Conservation (phyloP, 768 basidiomycete species). For the Gloeophyllum trabeum region DNA sequence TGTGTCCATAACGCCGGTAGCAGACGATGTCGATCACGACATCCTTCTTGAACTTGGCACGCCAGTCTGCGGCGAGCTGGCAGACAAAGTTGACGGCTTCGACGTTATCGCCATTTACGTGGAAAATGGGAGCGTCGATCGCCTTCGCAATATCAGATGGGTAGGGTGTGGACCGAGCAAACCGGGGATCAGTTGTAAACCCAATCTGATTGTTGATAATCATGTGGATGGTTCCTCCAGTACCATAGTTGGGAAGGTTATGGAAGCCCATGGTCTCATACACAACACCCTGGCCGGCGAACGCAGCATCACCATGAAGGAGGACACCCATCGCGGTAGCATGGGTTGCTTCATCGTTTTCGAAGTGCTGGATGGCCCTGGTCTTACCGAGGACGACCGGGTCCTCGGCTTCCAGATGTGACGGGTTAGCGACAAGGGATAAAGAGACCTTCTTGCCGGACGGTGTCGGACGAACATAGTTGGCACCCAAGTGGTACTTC, state of each 20-base stretch:
- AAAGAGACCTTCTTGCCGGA: slow-evolving; percentile 96
- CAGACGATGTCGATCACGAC: slow-evolving; percentile 98
- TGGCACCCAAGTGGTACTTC: slow-evolving; percentile 98
- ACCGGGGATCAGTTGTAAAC: slow-evolving; percentile 97
- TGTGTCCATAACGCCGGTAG: slow-evolving; percentile 98
- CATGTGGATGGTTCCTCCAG: slow-evolving; percentile 95
- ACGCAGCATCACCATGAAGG: slow-evolving; percentile 96
- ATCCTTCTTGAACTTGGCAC: slow-evolving; percentile 97
- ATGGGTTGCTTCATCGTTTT: slow-evolving; percentile 72
- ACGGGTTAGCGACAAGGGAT: slow-evolving; percentile 97
- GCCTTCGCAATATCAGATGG: slow-evolving; percentile 97
- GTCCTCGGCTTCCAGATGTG: slow-evolving; percentile 94
- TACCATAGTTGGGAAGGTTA: slow-evolving; percentile 90
- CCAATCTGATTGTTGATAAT: slow-evolving; percentile 99
- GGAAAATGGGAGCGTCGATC: slow-evolving; percentile 98
- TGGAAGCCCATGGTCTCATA: slow-evolving; percentile 99
- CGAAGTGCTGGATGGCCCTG: slow-evolving; percentile 92
- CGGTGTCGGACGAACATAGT: slow-evolving; percentile 96
- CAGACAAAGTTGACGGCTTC: slow-evolving; percentile 99
- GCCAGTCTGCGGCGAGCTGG: slow-evolving; percentile 95
- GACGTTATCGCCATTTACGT: slow-evolving; percentile 97
- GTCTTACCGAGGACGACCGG: slow-evolving; percentile 99
- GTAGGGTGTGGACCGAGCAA: slow-evolving; percentile 95
- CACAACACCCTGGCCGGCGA: slow-evolving; percentile 95
- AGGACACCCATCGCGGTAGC: slow-evolving; percentile 89